A percentile compares a stretch with the other conserved stretches of the same genome.
Conservation (phyloP, 306 rosid species). For the Pterocarpus santalinus region DNA sequence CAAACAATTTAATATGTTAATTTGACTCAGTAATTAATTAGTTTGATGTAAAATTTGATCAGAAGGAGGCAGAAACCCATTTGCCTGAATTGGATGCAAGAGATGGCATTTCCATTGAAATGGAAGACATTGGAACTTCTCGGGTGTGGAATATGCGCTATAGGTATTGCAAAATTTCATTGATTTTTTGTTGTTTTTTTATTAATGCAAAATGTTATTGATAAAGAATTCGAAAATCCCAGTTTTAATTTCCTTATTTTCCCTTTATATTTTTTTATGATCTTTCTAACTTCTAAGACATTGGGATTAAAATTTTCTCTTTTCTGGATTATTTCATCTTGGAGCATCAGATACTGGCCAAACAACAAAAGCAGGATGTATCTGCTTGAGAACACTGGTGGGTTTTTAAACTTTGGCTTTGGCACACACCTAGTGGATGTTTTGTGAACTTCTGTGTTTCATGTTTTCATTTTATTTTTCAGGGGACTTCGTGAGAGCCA, state of each 20-base stretch:
- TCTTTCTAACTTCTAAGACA: neutral
- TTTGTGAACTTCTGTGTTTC: neutral
- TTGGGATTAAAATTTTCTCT: conserved; percentile 42
- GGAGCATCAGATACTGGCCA: conserved; percentile 98
- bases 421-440: neutral
- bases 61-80: conserved; percentile 99
- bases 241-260: neutral
- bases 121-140: conserved; percentile 97
- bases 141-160: conserved; percentile 98
- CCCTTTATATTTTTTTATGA: neutral
- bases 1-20: neutral
- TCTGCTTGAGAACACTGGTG: conserved; percentile 98
- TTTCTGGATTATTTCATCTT: conserved; percentile 37
- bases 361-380: conserved; percentile 99
- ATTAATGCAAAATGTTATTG: no score
- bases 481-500: conserved; percentile 98
- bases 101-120: conserved; percentile 89
- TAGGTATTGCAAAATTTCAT: conserved; percentile 58
- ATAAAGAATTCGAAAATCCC: neutral
- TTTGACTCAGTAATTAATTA: neutral
- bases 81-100: conserved; percentile 94
- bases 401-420: neutral
- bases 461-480: neutral
- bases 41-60: conserved; percentile 31
- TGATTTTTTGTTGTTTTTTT: neutral